A percentile compares a stretch with the other conserved stretches of the same genome.
These are phyloP conservation scores for Leptodermis oblonga DNA, from an alignment of 257 asterid species.

Conservation along the genomic window DNA sequence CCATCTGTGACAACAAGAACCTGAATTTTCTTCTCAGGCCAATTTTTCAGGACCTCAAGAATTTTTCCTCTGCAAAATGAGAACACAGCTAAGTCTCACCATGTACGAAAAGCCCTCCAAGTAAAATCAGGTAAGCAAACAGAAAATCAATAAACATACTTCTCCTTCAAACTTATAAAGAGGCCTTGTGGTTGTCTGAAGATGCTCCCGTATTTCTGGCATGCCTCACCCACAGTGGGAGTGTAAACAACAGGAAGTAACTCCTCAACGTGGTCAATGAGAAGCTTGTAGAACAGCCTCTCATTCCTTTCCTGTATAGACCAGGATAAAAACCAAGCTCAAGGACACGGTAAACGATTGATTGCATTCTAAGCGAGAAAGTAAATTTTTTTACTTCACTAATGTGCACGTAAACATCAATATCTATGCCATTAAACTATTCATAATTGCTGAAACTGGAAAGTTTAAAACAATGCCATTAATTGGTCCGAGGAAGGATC, in stretches of 20 bases:
- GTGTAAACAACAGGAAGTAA: slow-evolving; percentile 96
- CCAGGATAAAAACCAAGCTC: neutral
- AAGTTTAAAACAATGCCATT: neutral
- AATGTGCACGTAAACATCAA: neutral
- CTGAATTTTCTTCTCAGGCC: slow-evolving; percentile 97
- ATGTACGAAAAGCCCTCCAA: slow-evolving; percentile 13
- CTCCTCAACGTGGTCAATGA: slow-evolving; percentile 93
- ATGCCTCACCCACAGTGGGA: slow-evolving; percentile 99
- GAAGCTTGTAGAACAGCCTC: slow-evolving; percentile 88
- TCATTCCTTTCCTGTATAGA: slow-evolving; percentile 79
- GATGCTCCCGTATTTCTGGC: slow-evolving; percentile 96
- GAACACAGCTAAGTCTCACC: slow-evolving; percentile 21
- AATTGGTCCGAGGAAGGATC: neutral
- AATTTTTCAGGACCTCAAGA: slow-evolving; percentile 87
- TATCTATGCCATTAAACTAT: neutral
- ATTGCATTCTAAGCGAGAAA: neutral
- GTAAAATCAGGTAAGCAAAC: neutral
- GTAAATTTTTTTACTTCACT: neutral
- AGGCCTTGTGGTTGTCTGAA: slow-evolving; percentile 99
- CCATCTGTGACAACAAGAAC: slow-evolving; percentile 98
- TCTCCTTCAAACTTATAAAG: slow-evolving; percentile 91
- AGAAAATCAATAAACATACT: slow-evolving; percentile 37
- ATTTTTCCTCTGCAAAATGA: slow-evolving; percentile 71
- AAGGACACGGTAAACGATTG: neutral
- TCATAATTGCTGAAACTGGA: slow-evolving; percentile 1